Percentiles rank a stretch among this genome's conserved stretches.
Evolutionary conservation across 1,284 basidiomycete genomes (phyloP).

Genomic region (Mycena citricolor): DNA sequence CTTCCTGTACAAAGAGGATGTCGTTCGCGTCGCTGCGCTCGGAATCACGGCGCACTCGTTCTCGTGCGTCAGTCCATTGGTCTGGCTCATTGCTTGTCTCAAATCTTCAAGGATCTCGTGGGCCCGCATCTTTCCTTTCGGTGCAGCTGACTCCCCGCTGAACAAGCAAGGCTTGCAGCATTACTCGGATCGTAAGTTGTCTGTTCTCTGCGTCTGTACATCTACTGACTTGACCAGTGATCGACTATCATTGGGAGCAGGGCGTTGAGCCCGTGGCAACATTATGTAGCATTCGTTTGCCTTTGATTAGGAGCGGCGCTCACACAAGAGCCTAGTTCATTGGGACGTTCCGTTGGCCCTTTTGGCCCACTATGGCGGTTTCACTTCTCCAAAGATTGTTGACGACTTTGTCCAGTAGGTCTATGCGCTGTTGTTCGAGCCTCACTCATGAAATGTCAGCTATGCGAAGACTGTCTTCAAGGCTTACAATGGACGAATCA

Average conservation of each 20-base stretch:
- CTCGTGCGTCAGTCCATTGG: constrained; percentile 46
- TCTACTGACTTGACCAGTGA: constrained; percentile 34
- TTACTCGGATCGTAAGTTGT: constrained; percentile 44
- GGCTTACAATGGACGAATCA: constrained; percentile 46
- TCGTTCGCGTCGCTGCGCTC: constrained; percentile 44
- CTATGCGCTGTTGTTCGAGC: no score
- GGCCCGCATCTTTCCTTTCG: constrained; percentile 50
- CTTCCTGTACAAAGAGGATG: constrained; percentile 48
- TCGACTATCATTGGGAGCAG: constrained; percentile 42
- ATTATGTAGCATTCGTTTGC: constrained; percentile 39
- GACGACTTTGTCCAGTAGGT: constrained; percentile 47
- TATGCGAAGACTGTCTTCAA: constrained; percentile 49
- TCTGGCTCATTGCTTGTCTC: no score
- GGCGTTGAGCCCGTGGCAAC: constrained; percentile 48
- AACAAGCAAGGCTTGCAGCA: constrained; percentile 45
- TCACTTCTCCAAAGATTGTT: constrained; percentile 42
- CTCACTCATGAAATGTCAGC: constrained; percentile 30
- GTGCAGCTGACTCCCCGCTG: constrained; percentile 44
- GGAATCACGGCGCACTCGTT: constrained; percentile 50
- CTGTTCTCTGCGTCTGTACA: neutral
- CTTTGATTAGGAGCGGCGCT: neutral
- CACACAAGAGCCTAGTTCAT: constrained; percentile 34
- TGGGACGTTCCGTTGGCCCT: constrained; percentile 49
- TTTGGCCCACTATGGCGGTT: constrained; percentile 47
- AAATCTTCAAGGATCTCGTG: constrained; percentile 44